A percentile compares a stretch with the other conserved stretches of the same genome.
These are phyloP conservation scores for Penicillium taxi DNA, from an alignment of 495 filamentous ascomycete species.

Conservation along the genomic window DNA sequence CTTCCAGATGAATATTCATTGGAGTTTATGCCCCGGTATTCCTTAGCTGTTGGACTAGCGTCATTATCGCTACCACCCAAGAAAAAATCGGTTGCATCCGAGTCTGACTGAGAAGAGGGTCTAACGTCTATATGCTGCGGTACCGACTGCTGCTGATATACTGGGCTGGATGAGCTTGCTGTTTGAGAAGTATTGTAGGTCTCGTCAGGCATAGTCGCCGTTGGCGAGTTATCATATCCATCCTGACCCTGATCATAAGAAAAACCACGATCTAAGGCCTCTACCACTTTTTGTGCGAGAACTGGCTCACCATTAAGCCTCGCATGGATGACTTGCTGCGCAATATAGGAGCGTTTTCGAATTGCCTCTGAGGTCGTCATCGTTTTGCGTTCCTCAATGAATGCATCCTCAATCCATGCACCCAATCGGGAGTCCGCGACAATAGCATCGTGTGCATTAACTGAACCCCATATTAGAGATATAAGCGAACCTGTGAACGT, in stretches of 20 bases:
- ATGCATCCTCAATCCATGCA: too few species aligned
- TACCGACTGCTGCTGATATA: not conserved
- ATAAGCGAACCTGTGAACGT: too few species aligned
- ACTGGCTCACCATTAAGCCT: too few species aligned
- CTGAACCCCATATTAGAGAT: too few species aligned
- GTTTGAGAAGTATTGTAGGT: too few species aligned
- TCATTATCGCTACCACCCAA: slow-evolving; percentile 25
- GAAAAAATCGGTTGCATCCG: slow-evolving; percentile 23
- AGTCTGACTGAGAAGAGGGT: slow-evolving; percentile 2
- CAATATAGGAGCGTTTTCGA: too few species aligned
- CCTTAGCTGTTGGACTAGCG: slow-evolving; percentile 34
- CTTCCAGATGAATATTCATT: slow-evolving; percentile 15
- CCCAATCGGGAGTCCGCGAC: too few species aligned
- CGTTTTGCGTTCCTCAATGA: too few species aligned
- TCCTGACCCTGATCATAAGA: slow-evolving; percentile 4
- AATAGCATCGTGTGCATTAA: too few species aligned
- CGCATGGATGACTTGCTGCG: slow-evolving; percentile 5
- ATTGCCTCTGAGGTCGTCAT: too few species aligned
- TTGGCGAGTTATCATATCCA: slow-evolving; percentile 1
- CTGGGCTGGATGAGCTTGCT: not conserved
- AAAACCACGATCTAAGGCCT: not conserved
- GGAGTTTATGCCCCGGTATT: slow-evolving; percentile 21
- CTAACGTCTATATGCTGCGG: not conserved
- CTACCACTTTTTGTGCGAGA: slow-evolving; percentile 2
- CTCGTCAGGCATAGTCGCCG: slow-evolving; percentile 1